Conservation (phyloP, 768 basidiomycete species). For the Pleurotus eryngii region DNA sequence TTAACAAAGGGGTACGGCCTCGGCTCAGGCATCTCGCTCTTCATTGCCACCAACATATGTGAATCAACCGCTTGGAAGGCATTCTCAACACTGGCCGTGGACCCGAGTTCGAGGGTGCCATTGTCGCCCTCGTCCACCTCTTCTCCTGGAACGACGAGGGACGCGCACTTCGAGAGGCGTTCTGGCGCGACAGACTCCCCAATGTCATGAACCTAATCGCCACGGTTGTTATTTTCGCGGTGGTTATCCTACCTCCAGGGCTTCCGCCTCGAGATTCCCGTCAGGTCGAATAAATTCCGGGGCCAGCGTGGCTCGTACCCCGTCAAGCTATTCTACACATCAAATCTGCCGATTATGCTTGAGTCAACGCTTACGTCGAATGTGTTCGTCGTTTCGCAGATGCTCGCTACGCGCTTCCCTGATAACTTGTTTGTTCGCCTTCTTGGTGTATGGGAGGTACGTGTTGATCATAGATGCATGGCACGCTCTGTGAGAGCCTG, state of each 20-base stretch:
- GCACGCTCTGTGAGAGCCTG: too few species aligned
- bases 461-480: too few species aligned
- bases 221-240: conserved; percentile 86
- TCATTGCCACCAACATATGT: conserved; percentile 99
- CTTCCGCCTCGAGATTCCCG: conserved; percentile 97
- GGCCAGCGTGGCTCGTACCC: conserved; percentile 97
- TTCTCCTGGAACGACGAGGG: conserved; percentile 99
- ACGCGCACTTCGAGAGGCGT: conserved; percentile 93
- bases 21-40: conserved; percentile 96
- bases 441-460: conserved; percentile 97
- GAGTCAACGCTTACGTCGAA: conserved; percentile 91
- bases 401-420: conserved; percentile 92
- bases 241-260: conserved; percentile 98
- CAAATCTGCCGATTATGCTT: conserved; percentile 99
- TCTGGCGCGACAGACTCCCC: conserved; percentile 95
- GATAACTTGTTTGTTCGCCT: conserved; percentile 85
- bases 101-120: conserved; percentile 95
- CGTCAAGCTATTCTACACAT: conserved; percentile 98
- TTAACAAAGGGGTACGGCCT: conserved; percentile 95
- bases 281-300: conserved; percentile 93
- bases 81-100: conserved; percentile 98
- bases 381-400: conserved; percentile 94
- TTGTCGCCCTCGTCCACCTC: conserved; percentile 95
- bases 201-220: conserved; percentile 98
- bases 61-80: conserved; percentile 99